These are phyloP conservation scores for Geranomyces variabilis DNA, from an alignment of 192 early-diverging fungal genomes.

Conservation along the genomic window DNA sequence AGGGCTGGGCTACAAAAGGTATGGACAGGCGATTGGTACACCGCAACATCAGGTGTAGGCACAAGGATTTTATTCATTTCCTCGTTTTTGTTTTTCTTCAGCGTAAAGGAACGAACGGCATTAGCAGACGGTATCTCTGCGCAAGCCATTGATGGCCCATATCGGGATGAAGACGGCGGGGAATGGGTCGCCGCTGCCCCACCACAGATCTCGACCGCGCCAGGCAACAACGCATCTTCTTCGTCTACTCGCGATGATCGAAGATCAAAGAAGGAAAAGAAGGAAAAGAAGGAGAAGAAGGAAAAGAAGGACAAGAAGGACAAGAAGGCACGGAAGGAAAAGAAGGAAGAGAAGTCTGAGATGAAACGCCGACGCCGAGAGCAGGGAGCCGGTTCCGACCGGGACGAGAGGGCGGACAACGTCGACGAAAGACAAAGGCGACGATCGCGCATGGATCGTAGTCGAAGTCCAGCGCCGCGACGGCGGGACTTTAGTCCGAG, in stretches of 20 bases:
- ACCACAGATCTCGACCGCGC: not conserved
- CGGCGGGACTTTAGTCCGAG: constrained; percentile 11
- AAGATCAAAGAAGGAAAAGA: constrained; percentile 37
- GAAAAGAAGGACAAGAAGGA: constrained; percentile 34
- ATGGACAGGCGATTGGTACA: not conserved
- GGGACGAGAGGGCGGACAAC: not conserved
- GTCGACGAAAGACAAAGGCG: not conserved
- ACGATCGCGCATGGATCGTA: not conserved
- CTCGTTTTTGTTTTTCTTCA: not conserved
- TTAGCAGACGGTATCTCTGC: constrained; percentile 5
- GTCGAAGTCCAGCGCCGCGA: not conserved
- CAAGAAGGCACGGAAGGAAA: constrained; percentile 27
- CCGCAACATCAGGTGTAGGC: too few species aligned
- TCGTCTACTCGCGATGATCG: not conserved
- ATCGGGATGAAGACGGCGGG: not conserved
- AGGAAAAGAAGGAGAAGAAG: constrained; percentile 43
- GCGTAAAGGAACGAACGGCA: constrained; percentile 22
- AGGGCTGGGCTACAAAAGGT: constrained; percentile 50
- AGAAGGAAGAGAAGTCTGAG: constrained; percentile 30
- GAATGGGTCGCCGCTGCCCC: not conserved
- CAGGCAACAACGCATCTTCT: not conserved
- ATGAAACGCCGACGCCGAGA: not conserved
- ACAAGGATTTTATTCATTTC: not conserved
- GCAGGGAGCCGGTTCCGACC: too few species aligned
- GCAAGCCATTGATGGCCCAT: constrained; percentile 23